These are phyloP conservation scores for Westerdykella aurantiaca DNA, from an alignment of 2,329 filamentous ascomycete genomes.

Conservation along the genomic window DNA sequence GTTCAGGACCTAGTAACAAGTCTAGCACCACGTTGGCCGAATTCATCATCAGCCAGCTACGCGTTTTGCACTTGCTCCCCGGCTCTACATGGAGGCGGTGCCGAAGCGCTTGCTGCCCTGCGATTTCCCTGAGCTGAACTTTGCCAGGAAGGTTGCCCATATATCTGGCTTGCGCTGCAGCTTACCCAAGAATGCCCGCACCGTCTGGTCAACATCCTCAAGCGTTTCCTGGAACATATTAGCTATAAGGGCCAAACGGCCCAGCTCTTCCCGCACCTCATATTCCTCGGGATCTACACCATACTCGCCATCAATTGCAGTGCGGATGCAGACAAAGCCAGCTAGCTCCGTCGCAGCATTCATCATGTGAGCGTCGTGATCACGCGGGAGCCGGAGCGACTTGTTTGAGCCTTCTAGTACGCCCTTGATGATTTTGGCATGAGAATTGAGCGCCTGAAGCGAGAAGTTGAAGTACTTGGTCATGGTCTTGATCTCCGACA, in stretches of 20 bases:
- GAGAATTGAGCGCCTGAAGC: conserved; percentile 4
- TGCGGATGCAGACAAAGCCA: neutral
- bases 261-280: conserved; percentile 1
- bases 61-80: too few relatives aligned
- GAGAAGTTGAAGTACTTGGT: conserved; percentile 5
- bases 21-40: too few relatives aligned
- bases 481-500: conserved; percentile 5
- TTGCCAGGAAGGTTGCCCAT: too few relatives aligned
- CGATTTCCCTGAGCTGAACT: too few relatives aligned
- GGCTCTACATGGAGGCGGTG: too few relatives aligned
- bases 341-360: conserved; percentile 1
- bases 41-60: too few relatives aligned
- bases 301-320: conserved; percentile 1
- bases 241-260: conserved; percentile 1
- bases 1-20: too few relatives aligned
- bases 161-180: conserved; percentile 5
- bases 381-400: neutral
- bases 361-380: neutral
- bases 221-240: conserved; percentile 1
- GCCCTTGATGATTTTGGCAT: too few relatives aligned
- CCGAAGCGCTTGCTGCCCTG: too few relatives aligned
- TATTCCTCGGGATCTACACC: neutral
- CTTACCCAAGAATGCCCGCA: conserved; percentile 2
- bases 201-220: conserved; percentile 1
- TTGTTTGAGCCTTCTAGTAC: neutral